Evolutionary conservation across 805 yeast species (phyloP), one percentile per base, ranked within the genome.

Genomic region (Kazachstania viticola): DNA sequence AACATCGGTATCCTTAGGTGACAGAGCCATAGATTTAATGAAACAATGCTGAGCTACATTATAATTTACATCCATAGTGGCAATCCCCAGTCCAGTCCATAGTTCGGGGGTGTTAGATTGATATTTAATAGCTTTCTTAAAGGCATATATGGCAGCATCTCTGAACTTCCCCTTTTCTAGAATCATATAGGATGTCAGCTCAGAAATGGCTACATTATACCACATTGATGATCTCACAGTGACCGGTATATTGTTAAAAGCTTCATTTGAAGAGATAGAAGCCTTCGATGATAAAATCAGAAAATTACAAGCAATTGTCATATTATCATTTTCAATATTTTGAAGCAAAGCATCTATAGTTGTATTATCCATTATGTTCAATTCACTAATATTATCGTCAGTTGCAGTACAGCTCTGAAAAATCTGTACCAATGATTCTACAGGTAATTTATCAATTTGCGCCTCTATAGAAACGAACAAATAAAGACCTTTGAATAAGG

Each of bases 31-130:
- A 1, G 96, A 87, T 40, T 82, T 79, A 44, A 91, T 80, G 45
- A 81, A 83, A 52, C 95, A 84, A 58, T 91, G 99, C 56, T 91
- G 99, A 0, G 96, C 65, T 5, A 83, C 79, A 29, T 70, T 67
- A 0, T 88, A 76, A 41, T 74, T 79, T 4, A 64, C 55, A 3
- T 72, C 58, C 33, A 76, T 65, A 6, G 83, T 71, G 0, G 85
- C 79, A 35, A 79, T 68, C 11, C 97, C 98, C 18, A 88, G 62
- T 0, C 81, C 77, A 32, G 72, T 64, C 99, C 99, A 91, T 36
- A 74, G 74, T 14, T 69, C 74, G 1, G 79, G 62, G 39, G 79
- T 80, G 35, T 67, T 70, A 4, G 77, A 67, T 51, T 88, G 95
- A 7, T 74, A 57, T 34, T 69, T 74, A 33, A 87, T 73, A 0